phyloP scores from a whole-genome alignment of 2,329 filamentous ascomycete genomes.

The Trichophyton mentagrophytes region DNA sequence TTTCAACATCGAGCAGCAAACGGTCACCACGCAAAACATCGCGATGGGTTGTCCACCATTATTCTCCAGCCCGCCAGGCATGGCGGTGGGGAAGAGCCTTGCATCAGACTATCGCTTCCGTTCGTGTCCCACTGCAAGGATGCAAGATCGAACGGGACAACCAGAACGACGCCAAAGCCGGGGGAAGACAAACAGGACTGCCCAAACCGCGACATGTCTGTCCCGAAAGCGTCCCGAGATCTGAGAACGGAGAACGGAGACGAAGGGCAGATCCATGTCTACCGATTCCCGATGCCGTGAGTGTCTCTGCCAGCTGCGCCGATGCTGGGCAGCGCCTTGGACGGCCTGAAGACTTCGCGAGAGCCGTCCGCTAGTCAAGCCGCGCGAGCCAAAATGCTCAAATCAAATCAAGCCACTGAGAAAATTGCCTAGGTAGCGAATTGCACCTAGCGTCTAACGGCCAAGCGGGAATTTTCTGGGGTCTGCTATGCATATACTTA shows the following conservation, averaged over 20 bases:
- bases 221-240: background rate
- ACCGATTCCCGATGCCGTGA: background rate
- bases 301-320: background rate
- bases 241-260: background rate
- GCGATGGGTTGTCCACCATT: background rate
- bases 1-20: no score
- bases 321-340: conserved; percentile 2
- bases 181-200: background rate
- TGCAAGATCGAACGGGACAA: background rate
- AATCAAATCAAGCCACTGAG: background rate
- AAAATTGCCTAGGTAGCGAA: background rate
- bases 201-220: background rate
- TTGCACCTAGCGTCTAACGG: background rate
- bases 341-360: background rate
- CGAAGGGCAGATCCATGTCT: background rate
- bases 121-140: background rate
- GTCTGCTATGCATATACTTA: background rate
- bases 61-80: background rate
- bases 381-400: background rate
- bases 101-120: background rate
- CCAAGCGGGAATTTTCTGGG: background rate
- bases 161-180: background rate
- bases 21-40: background rate
- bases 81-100: background rate
- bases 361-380: background rate